Evolutionary conservation across 1,139 yeast species (phyloP).

Genomic region (Suhomyces wounanorum): DNA sequence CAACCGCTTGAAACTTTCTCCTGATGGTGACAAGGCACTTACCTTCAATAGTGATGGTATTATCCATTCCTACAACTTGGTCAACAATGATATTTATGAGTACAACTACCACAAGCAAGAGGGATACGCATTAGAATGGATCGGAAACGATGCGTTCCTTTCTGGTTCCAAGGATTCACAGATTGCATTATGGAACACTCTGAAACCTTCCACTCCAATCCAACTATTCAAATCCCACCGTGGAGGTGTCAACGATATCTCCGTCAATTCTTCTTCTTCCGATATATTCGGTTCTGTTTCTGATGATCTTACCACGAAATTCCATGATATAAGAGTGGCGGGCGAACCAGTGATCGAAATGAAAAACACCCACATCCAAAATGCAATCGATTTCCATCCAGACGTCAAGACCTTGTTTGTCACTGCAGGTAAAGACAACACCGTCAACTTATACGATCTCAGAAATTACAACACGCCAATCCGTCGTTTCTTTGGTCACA

Average conservation of each 20-base stretch:
- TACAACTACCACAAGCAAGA: slow-evolving; percentile 64
- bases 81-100: slow-evolving; percentile 26
- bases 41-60: slow-evolving; percentile 56
- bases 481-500: slow-evolving; percentile 53
- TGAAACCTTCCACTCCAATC: slow-evolving; percentile 44
- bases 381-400: slow-evolving; percentile 53
- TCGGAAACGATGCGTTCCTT: slow-evolving; percentile 46
- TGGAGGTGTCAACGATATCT: slow-evolving; percentile 56
- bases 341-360: slow-evolving; percentile 49
- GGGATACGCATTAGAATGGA: slow-evolving; percentile 76
- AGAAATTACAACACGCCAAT: slow-evolving; percentile 50
- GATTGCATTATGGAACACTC: slow-evolving; percentile 70
- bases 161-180: slow-evolving; percentile 70
- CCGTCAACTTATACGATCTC: slow-evolving; percentile 52
- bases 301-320: slow-evolving; percentile 66
- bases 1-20: slow-evolving; percentile 45
- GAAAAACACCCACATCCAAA: slow-evolving; percentile 47
- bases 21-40: slow-evolving; percentile 40
- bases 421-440: slow-evolving; percentile 57
- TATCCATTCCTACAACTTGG: slow-evolving; percentile 36
- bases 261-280: slow-evolving; percentile 51
- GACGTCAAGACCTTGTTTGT: slow-evolving; percentile 46
- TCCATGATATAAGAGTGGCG: slow-evolving; percentile 62
- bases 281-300: slow-evolving; percentile 68
- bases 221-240: slow-evolving; percentile 48